These are phyloP conservation scores for Lobosporangium transversale DNA, from an alignment of 192 early-diverging fungal genomes.

Conservation along the genomic window DNA sequence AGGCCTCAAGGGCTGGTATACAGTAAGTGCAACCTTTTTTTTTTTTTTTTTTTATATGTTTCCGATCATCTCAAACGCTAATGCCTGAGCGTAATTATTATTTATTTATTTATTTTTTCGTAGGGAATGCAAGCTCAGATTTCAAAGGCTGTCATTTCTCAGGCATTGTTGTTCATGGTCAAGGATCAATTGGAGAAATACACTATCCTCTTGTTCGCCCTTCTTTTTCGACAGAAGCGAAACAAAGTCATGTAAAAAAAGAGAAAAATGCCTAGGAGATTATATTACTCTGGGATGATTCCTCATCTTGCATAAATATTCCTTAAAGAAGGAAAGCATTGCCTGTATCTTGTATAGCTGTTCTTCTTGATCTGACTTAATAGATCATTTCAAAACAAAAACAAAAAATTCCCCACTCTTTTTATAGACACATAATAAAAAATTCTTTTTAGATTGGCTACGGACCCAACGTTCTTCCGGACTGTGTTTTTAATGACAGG, in stretches of 20 bases:
- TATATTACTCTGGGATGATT: too few species aligned
- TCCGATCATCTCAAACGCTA: not conserved
- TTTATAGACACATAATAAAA: too few species aligned
- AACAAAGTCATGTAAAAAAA: not conserved
- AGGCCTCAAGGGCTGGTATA: slow-evolving; percentile 93
- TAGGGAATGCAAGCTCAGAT: slow-evolving; percentile 98
- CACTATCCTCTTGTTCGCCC: slow-evolving; percentile 71
- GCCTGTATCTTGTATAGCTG: too few species aligned
- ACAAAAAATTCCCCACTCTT: too few species aligned
- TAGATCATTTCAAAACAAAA: too few species aligned
- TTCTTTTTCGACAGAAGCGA: slow-evolving; percentile 36
- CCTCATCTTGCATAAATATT: too few species aligned
- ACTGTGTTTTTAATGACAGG: too few species aligned
- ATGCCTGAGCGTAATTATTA: not conserved
- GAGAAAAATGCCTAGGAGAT: slow-evolving; percentile 7
- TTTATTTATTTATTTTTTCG: slow-evolving; percentile 8
- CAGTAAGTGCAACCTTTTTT: slow-evolving; percentile 62
- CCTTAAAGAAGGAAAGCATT: too few species aligned
- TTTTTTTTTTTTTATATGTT: slow-evolving; percentile 1
- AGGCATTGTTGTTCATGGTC: slow-evolving; percentile 96
- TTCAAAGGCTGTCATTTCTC: slow-evolving; percentile 98
- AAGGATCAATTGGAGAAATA: slow-evolving; percentile 90
- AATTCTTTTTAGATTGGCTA: too few species aligned
- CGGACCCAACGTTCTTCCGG: too few species aligned
- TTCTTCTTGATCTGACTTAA: too few species aligned